Evolutionary conservation across 306 rosid genomes (phyloP), one percentile per base, ranked within the genome.

Genomic region (Malus sieversii): DNA sequence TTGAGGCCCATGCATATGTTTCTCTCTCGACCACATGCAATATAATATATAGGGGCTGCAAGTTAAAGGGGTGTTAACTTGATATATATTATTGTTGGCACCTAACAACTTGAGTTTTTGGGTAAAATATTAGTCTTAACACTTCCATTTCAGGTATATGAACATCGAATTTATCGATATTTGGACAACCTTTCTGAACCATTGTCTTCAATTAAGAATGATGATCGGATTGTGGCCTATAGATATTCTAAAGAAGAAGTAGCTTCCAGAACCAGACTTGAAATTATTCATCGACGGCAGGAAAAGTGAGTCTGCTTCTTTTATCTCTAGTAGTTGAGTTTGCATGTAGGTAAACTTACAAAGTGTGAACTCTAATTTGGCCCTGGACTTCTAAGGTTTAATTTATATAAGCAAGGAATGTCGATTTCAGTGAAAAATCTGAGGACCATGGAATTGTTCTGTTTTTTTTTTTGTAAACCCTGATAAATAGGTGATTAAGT

Each of bases 181-280:
- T 84, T 92, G 18, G 97, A 90, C 66, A 88, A 33, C 81, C 94
- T 89, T 2, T 80, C 81, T 75, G 97, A 90, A 80, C 65, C 88
- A 59, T 75, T 96, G 82, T 75, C 82, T 79, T 85, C 97, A 75
- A 83, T 92, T 65, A 96, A 96, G 90, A 96, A 91, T 76, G 98
- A 96, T 65, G 98, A 96, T 29, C 93, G 84, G 77, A 86, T 96
- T 68, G 98, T 96, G 66, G 99, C 96, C 12, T 96, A 88, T 84
- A 92, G 96, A 74, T 77, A 90, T 73, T 69, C 85, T 58, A 87
- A 91, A 87, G 85, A 83, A 62, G 79, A 82, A 62, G 79, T 70
- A 6, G 82, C 80, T 32, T 8, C 35, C 72, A 84, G 84, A 83
- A 82, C 83, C 52, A 92, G 92, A 84, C 77, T 96, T 75, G 99